phyloP scores from a whole-genome alignment of 2,329 filamentous ascomycete species.

The Aspergillus eucalypticola region DNA sequence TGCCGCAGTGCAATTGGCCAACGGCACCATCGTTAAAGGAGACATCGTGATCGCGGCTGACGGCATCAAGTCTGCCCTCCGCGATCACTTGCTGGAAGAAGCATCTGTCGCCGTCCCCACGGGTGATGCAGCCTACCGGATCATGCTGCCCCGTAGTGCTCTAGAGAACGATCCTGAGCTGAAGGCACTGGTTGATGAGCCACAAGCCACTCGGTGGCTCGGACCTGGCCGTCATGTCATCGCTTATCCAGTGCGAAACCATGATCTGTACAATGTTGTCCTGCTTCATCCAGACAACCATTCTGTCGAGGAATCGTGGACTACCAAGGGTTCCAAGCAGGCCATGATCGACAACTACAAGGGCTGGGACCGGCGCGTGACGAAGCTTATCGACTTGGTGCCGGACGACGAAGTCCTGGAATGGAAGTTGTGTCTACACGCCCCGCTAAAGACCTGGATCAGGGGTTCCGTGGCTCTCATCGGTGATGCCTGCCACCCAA shows the following conservation, averaged over 20 bases:
- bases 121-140: conserved; percentile 75
- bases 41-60: conserved; percentile 57
- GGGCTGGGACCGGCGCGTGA: conserved; percentile 62
- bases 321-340: conserved; percentile 61
- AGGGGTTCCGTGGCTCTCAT: conserved; percentile 39
- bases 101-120: conserved; percentile 46
- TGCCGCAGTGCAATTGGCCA: conserved; percentile 30
- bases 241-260: conserved; percentile 70
- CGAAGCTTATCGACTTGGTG: conserved; percentile 61
- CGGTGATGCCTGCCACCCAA: conserved; percentile 50
- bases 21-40: conserved; percentile 32
- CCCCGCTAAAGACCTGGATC: conserved; percentile 38
- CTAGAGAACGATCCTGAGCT: conserved; percentile 69
- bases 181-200: conserved; percentile 64
- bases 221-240: conserved; percentile 75
- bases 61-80: conserved; percentile 54
- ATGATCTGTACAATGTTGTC: conserved; percentile 66
- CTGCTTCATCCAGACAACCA: conserved; percentile 63
- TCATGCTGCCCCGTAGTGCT: conserved; percentile 69
- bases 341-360: conserved; percentile 62
- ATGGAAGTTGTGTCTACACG: conserved; percentile 40
- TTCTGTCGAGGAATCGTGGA: conserved; percentile 64
- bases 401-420: conserved; percentile 52
- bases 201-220: conserved; percentile 73
- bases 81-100: conserved; percentile 42